These are phyloP conservation scores for Pseudogymnoascus sp. DNA, from an alignment of 2,329 filamentous ascomycete species.

Conservation along the genomic window DNA sequence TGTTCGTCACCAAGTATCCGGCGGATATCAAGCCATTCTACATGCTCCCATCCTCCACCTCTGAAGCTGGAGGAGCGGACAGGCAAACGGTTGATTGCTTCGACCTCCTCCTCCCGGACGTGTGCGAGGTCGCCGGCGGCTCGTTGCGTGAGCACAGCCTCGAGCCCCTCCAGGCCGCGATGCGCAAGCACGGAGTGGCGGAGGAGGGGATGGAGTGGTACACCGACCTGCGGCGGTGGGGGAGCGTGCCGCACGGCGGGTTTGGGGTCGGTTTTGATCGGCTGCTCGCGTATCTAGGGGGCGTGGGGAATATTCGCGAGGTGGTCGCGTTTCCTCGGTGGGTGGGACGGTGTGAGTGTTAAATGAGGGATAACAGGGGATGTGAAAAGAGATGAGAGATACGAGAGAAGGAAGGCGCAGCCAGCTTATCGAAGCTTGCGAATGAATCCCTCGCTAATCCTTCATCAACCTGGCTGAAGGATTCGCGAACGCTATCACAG, in stretches of 20 bases:
- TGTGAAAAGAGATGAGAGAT: neutral
- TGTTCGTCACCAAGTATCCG: conserved; percentile 95
- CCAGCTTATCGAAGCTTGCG: neutral
- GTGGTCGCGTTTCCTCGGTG: conserved; percentile 60
- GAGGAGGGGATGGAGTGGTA: conserved; percentile 56
- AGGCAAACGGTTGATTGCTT: conserved; percentile 59
- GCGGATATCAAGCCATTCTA: conserved; percentile 85
- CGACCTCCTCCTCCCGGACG: conserved; percentile 59
- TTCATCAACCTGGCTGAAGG: neutral
- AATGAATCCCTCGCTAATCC: neutral
- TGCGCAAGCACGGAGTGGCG: conserved; percentile 48
- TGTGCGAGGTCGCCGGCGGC: conserved; percentile 61
- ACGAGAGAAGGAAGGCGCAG: neutral
- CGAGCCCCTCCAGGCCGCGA: conserved; percentile 46
- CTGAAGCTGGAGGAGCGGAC: conserved; percentile 5
- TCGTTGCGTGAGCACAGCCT: conserved; percentile 62
- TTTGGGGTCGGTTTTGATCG: conserved; percentile 67
- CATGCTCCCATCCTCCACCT: conserved; percentile 50
- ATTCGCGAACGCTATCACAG: neutral
- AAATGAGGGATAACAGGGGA: neutral
- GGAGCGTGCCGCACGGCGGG: conserved; percentile 61
- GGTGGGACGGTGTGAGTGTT: conserved; percentile 34
- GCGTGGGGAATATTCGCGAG: conserved; percentile 57
- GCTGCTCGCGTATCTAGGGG: conserved; percentile 56
- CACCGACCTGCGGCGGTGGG: conserved; percentile 58